phyloP scores from a whole-genome alignment of 108 stramenopile species.

The Cyclostephanos tholiformis region DNA sequence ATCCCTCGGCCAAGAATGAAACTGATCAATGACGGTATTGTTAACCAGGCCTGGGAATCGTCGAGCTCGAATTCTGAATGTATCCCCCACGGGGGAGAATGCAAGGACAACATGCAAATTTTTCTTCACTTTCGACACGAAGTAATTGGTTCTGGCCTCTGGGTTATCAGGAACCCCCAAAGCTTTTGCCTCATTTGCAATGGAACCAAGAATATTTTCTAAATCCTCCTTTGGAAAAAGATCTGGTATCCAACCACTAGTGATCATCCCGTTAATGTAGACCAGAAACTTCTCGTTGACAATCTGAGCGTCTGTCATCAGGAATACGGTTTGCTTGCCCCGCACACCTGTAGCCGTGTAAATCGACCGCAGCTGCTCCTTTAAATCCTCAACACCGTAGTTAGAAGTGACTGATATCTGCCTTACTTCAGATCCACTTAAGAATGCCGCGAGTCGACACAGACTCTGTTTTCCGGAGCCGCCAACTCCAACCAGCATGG shows the following conservation, averaged over 20 bases:
- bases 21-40: conserved; percentile 86
- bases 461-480: conserved; percentile 89
- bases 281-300: conserved; percentile 89
- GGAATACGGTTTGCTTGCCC: conserved; percentile 75
- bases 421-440: conserved; percentile 79
- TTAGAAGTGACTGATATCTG: conserved; percentile 78
- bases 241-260: conserved; percentile 88
- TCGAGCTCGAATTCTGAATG: conserved; percentile 85
- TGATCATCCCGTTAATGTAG: conserved; percentile 89
- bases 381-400: conserved; percentile 79
- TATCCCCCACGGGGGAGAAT: conserved; percentile 89
- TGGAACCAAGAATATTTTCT: conserved; percentile 68
- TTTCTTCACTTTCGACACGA: conserved; percentile 70
- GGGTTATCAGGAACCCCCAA: conserved; percentile 74
- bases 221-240: conserved; percentile 89
- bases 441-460: conserved; percentile 84
- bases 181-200: conserved; percentile 84
- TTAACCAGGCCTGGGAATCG: conserved; percentile 90
- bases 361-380: conserved; percentile 82
- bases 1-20: conserved; percentile 91
- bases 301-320: conserved; percentile 91
- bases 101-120: conserved; percentile 88
- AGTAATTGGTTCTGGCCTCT: conserved; percentile 72
- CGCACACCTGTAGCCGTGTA: conserved; percentile 75
- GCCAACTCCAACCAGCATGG: conserved; percentile 91